Evolutionary conservation across 1,284 basidiomycete species (phyloP).

Genomic region (Pseudozyma sp.): DNA sequence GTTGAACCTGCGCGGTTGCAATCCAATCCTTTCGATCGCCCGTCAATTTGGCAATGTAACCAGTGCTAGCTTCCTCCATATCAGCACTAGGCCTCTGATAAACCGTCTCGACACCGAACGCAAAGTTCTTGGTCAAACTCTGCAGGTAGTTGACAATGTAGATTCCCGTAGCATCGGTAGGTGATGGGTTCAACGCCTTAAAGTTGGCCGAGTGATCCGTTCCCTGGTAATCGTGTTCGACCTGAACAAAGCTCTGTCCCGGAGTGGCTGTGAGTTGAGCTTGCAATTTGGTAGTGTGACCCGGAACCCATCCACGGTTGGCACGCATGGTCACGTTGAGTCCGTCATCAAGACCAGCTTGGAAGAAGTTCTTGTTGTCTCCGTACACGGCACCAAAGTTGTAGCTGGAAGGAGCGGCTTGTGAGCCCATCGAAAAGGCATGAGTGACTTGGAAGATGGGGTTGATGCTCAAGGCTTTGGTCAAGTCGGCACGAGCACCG

Average conservation of each 20-base stretch:
- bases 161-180: slow-evolving; percentile 87
- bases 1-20: slow-evolving; percentile 89
- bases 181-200: slow-evolving; percentile 93
- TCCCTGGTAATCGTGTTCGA: slow-evolving; percentile 95
- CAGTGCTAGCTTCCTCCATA: slow-evolving; percentile 77
- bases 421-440: slow-evolving; percentile 84
- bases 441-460: slow-evolving; percentile 99
- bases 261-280: slow-evolving; percentile 77
- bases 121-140: slow-evolving; percentile 91
- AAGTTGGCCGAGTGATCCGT: slow-evolving; percentile 87
- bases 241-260: slow-evolving; percentile 73
- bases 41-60: slow-evolving; percentile 84
- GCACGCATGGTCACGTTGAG: slow-evolving; percentile 88
- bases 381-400: slow-evolving; percentile 95
- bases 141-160: slow-evolving; percentile 94
- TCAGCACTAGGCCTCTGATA: slow-evolving; percentile 78
- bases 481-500: slow-evolving; percentile 93
- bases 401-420: slow-evolving; percentile 76
- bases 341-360: slow-evolving; percentile 93
- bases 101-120: slow-evolving; percentile 89
- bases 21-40: slow-evolving; percentile 72
- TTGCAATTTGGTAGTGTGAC: slow-evolving; percentile 87
- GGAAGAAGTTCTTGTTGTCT: slow-evolving; percentile 83
- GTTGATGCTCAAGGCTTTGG: slow-evolving; percentile 90
- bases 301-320: slow-evolving; percentile 87